Evolutionary conservation across 345 rosid species (phyloP).

Genomic region (Ceriops decandra): DNA sequence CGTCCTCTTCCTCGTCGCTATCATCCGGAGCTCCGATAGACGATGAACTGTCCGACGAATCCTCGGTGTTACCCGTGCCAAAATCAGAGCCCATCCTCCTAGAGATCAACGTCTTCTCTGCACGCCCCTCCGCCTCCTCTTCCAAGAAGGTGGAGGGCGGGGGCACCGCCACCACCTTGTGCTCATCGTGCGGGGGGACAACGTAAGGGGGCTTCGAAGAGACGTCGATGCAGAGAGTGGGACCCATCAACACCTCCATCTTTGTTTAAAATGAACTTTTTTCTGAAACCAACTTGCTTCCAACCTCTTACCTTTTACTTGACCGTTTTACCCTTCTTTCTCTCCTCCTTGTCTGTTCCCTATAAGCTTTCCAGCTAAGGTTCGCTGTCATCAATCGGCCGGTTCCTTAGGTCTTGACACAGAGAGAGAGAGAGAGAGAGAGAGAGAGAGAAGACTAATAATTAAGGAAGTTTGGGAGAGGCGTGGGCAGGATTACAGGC

Average conservation of each 20-base stretch:
- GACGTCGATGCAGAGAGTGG: conserved; percentile 37
- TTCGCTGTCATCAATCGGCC: conserved; percentile 33
- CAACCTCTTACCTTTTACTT: neutral
- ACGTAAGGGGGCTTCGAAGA: conserved; percentile 25
- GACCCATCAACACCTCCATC: conserved; percentile 63
- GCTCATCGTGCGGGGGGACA: conserved; percentile 24
- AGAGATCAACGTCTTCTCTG: conserved; percentile 4
- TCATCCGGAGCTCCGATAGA: conserved; percentile 62
- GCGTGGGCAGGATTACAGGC: conserved; percentile 2
- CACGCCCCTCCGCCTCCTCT: conserved; percentile 16
- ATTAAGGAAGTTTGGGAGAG: neutral
- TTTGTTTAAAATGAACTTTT: no score
- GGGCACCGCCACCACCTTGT: conserved; percentile 5
- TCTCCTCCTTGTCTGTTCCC: neutral
- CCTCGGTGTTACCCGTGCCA: conserved; percentile 19
- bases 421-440: neutral
- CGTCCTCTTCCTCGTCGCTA: conserved; percentile 36
- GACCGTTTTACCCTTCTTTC: conserved; percentile 17
- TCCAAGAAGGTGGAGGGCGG: conserved; percentile 21
- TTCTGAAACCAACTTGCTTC: neutral
- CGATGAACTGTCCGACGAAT: conserved; percentile 45
- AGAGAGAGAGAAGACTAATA: neutral
- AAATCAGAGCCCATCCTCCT: conserved; percentile 17
- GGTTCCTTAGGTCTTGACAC: neutral
- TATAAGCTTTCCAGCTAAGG: conserved; percentile 19